Base-by-base conservation (phyloP, 2,329 filamentous ascomycete genomes). In the Orbilia ellipsospora region DNA sequence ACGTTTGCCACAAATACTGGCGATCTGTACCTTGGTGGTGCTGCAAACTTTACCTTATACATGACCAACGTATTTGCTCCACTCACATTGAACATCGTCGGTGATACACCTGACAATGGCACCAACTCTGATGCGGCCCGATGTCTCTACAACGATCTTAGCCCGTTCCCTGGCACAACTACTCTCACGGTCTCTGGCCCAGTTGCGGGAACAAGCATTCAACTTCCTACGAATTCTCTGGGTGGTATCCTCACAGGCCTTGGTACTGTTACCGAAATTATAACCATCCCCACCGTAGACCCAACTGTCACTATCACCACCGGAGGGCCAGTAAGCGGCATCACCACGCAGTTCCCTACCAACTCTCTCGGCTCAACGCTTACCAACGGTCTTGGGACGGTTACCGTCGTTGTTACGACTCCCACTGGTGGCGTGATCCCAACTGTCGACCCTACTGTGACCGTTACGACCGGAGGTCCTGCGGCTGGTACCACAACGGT, bases 1-100 rank as follows among this genome's bases (percentile, higher is more conserved):
- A 16, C 15, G 15, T 56, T 36, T 40, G 54, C 54, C 23, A 15
- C 26, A 5, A 36, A 56, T 20, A 56, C 26, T 36, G 54, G 54
- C 13, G 54, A 56, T 20, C 7, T 56, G 15, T 56, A 52, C 20
- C 15, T 23, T 13, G n/a, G 20, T 13, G 48, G 20, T 5, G 20
- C n/a, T 6, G 5, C 5, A n/a, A 52, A n/a, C n/a, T 13, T 18
- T 18, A 2, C 3, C 4, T 3, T 52, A 7, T 52, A 52, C 18
- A 52, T 12, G 18, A 23, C 18, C 16, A 52, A 52, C 20, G 48
- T 52, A 2, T 52, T 52, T 23, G 18, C 48, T 8, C 48, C n/a
- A 5, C n/a, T 18, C 8, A 13, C 16, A 4, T 18, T 52, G 10
- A 13, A 20, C 2, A 13, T 18, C 6, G 48, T 52, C n/a, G 48